Base-by-base conservation (phyloP, 2,329 filamentous ascomycete genomes). In the Gnomoniopsis sp. region DNA sequence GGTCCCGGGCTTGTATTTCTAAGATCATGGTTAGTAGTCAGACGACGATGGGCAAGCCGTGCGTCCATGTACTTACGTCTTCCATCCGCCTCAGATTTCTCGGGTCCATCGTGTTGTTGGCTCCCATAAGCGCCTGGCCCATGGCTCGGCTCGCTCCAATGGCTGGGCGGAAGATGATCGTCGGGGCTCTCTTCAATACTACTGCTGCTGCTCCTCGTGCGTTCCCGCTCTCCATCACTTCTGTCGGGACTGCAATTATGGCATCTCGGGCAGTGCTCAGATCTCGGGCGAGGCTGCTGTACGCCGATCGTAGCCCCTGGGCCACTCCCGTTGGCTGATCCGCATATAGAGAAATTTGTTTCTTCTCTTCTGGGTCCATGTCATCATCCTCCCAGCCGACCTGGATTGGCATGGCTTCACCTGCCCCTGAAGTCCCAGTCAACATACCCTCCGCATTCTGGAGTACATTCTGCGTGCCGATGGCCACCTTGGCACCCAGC, bases 401-500 rank as follows among this genome's bases (percentile, higher is more conserved):
- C 48, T 58, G 61, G 63, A 26, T 59, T 57, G 36, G 46, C 49
- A 6, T 50, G 60, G 15, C 34, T 52, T 52, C 49, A 23, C 55
- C 59, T 19, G 36, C 50, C 15, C 53, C 62, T 8, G 23, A 75
- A 23, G 58, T 47, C 21, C 70, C 71, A 17, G 75, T 78, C 43
- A 97, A 80, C 62, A 97, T 80, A 19, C 85, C 90, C 72, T 99
- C 96, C 0, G 93, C 92, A 19, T 89, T 90, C 69, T 96, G 89
- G 1, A 99, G 83, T 17, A 93, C 86, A n/a, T 89, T 95, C 68
- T 98, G 95, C 3, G 96, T 96, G 36, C 95, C 95, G 52, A 98
- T 90, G 0, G 93, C 93, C 53, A 98, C 79, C 73, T 97, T 98
- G 49, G 95, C 95, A 14, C 95, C 93, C 0, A 99, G 80, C 67